Percentiles rank a stretch among this genome's conserved stretches.
Conservation (phyloP, 768 basidiomycete species). For the Mycena alexandri region DNA sequence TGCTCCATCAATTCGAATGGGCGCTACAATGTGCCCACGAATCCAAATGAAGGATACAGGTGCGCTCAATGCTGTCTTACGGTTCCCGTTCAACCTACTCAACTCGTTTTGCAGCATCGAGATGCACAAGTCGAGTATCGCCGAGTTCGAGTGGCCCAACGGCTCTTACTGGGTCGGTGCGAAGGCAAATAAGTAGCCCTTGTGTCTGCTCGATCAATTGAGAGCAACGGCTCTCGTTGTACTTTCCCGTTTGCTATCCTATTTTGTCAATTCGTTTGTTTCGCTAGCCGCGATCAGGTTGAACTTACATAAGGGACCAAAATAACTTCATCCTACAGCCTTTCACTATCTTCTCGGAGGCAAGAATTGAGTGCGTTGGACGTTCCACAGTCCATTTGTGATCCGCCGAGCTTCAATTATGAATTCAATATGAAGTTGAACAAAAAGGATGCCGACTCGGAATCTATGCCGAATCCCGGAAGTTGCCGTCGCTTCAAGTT, state of each 20-base stretch:
- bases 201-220: background rate
- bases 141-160: slow-evolving; percentile 87
- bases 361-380: too few relatives aligned
- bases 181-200: slow-evolving; percentile 24
- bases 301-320: background rate
- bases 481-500: too few relatives aligned
- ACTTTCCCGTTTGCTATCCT: slow-evolving; percentile 1
- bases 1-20: slow-evolving; percentile 89
- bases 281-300: background rate
- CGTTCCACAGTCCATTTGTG: too few relatives aligned
- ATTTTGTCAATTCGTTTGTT: slow-evolving; percentile 25
- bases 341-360: too few relatives aligned
- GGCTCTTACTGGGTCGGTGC: slow-evolving; percentile 83
- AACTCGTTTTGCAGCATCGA: slow-evolving; percentile 73
- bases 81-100: background rate
- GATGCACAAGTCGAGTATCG: slow-evolving; percentile 86
- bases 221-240: slow-evolving; percentile 6
- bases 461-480: too few relatives aligned
- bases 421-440: too few relatives aligned
- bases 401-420: too few relatives aligned
- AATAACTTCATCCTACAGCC: too few relatives aligned
- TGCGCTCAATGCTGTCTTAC: slow-evolving; percentile 43
- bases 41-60: slow-evolving; percentile 86
- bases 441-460: too few relatives aligned
- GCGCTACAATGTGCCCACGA: slow-evolving; percentile 87